Evolutionary conservation across 495 filamentous ascomycete species (phyloP), one percentile per base, ranked within the genome.

Genomic region (Halenospora varia): DNA sequence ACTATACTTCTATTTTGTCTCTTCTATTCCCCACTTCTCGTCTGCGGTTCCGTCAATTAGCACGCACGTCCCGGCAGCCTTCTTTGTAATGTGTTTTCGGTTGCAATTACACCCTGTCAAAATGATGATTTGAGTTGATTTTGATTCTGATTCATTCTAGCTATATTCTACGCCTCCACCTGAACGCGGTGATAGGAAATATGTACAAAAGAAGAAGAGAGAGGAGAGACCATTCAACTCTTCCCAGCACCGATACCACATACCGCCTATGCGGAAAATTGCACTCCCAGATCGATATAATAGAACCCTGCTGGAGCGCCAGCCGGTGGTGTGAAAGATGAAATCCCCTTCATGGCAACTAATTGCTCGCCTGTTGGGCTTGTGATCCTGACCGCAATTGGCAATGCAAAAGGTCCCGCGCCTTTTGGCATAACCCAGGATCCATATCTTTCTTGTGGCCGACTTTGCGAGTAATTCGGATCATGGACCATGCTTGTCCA

Each of bases 231-330:
- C 4, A 35, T 6, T 6, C 29, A 35, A 35, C 29, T 13, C 29
- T 13, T 35, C 13, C 13, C 29, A 13, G 13, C 29, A 6, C 29
- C 29, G 13, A 13, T 35, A 35, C 13, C 29, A 13, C 19, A 13
- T 35, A 35, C 13, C 29, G 29, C 19, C 19, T 29, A 48, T 23
- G 52, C 3, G 15, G 57, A 48, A 19, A 60, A 60, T 23, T 60
- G 57, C 51, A 60, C 45, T 18, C 57, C 57, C n/a, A 60, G 35
- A 45, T 60, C 57, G 22, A 60, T 55, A 50, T 60, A 60, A 41
- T 55, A 40, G 13, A 19, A 53, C 0, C 51, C 42, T 10, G 17
- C 10, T 13, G 57, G 57, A 2, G 57, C 51, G 23, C 23, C 55
- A 2, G 41, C 44, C 24, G 57, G 57, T 13, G 57, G 42, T 4